These are phyloP conservation scores for Trichophyton mentagrophytes DNA, from an alignment of 2,329 filamentous ascomycete genomes.

Conservation along the genomic window DNA sequence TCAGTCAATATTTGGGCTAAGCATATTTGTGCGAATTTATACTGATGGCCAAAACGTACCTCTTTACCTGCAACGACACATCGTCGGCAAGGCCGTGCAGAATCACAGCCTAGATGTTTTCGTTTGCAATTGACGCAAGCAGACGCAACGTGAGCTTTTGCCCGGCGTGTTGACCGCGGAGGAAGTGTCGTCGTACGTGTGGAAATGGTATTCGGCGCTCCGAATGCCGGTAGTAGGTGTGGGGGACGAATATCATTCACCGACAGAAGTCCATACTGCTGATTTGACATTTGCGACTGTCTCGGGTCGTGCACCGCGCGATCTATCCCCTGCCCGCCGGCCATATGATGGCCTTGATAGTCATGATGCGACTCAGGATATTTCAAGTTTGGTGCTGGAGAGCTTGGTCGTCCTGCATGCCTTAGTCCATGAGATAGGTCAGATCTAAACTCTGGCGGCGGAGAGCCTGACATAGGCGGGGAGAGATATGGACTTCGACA, in stretches of 20 bases:
- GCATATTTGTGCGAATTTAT: not conserved
- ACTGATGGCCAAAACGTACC: constrained; percentile 15
- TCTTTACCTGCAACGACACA: constrained; percentile 28
- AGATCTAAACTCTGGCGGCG: constrained; percentile 18
- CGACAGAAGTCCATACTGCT: constrained; percentile 8
- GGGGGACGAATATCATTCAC: constrained; percentile 5
- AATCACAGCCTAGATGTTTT: constrained; percentile 28
- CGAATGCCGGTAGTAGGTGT: constrained; percentile 11
- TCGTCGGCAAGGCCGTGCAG: constrained; percentile 23
- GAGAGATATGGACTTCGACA: constrained; percentile 21
- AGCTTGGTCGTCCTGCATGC: constrained; percentile 18
- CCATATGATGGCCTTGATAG: constrained; percentile 1
- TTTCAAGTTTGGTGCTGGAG: constrained; percentile 9
- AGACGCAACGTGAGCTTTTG: constrained; percentile 27
- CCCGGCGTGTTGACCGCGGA: constrained; percentile 22
- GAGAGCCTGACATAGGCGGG: constrained; percentile 25
- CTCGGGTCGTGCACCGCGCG: not conserved
- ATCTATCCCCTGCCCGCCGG: constrained; percentile 4
- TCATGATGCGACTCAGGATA: not conserved
- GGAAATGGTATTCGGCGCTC: constrained; percentile 9
- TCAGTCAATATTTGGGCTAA: not conserved
- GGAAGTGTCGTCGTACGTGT: constrained; percentile 13
- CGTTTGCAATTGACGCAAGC: constrained; percentile 30
- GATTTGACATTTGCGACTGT: constrained; percentile 3
- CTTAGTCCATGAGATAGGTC: constrained; percentile 18